Evolutionary conservation across 768 basidiomycete species (phyloP), one percentile per base, ranked within the genome.

Genomic region (Cytidiella melzeri): DNA sequence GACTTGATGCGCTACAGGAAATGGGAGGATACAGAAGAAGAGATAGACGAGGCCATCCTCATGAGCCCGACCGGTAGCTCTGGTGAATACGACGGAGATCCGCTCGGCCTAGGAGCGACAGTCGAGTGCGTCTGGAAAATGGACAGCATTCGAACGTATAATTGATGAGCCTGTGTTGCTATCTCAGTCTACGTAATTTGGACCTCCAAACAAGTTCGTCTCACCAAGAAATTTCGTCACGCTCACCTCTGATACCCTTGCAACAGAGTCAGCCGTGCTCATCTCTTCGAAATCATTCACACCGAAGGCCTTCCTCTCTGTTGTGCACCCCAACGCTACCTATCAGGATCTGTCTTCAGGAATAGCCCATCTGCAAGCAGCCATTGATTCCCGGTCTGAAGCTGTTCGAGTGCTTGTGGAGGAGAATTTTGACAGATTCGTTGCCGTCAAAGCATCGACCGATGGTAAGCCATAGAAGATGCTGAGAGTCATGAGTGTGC

Each of bases 401-500:
- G 96, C 94, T n/a, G 84, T 98, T 49, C 76, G 93, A 36, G 81
- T 94, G 19, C 75, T 99, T 26, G 96, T 99, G 9, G 94, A 97
- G 64, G 92, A 97, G 58, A 96, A 98, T 66, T 97, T 98, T 66
- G 94, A 98, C 68, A 77, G 92, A 11, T 99, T 98, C 60, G 95
- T 98, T 15, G 89, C 91, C 2, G 95, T 99, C 48, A 99, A 99
- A 61, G 90, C 91, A 7, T 89, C 88, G 7, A 95, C 90, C n/a
- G 94, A 95, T 67, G 87, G 94, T 93, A 65, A 46, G 71, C 48
- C 23, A 36, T 45, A 36, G 7, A 21, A 41, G 5, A 15, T 1
- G 6, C 15, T 26, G 10, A 15, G 7, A 26, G 13, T 41, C 10
- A 41, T 26, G 21, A 12, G 11, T 18, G 27, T 26, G 1, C n/a